Base-by-base conservation (phyloP, 257 asterid genomes). In the Solanum rostratum region DNA sequence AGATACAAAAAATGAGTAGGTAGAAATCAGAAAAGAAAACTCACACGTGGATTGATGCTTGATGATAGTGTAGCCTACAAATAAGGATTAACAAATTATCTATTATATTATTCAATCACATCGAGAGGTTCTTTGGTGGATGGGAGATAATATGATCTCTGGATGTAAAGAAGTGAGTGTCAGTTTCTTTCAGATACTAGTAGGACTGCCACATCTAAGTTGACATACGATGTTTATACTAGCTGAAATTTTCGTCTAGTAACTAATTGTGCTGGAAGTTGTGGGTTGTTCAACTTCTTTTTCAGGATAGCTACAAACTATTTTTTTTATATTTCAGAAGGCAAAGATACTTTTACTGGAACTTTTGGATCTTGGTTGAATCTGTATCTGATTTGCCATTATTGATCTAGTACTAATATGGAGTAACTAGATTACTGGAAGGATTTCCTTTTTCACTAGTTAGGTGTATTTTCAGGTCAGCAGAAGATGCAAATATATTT, bases 401-500 rank as follows among this genome's bases (percentile, higher is more conserved):
- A 46, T 74, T 74, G 81, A 46, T 59, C 60, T 74, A 74, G 13
- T 74, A 74, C 43, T 46, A 5, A 15, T 53, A 24, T 37, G 46
- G 81, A 74, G 57, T 46, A 46, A 74, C 81, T 74, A 74, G 60
- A 78, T 50, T 50, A 50, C 19, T 50, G 82, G 10, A 71, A 50
- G 82, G 65, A 78, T 78, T 78, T 78, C 46, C 82, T 50, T 30
- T 50, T 46, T 78, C 82, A 78, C 82, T 16, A 78, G 82, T 78
- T 10, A 50, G 50, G 63, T 27, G 65, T 85, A 63, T 90, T 83
- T 90, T 81, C 95, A 97, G 99, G 94, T 97, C 99, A 59, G 94
- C 93, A 57, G 98, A 95, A 88, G 99, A 97, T 88, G 94, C 99
- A 83, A 97, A 97, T 88, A 95, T 94, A 54, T 95, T 94, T 89